Percentiles rank a stretch among this genome's conserved stretches.
Evolutionary conservation across 2,329 filamentous ascomycete genomes (phyloP).

Genomic region (Clarireedia hainanense): DNA sequence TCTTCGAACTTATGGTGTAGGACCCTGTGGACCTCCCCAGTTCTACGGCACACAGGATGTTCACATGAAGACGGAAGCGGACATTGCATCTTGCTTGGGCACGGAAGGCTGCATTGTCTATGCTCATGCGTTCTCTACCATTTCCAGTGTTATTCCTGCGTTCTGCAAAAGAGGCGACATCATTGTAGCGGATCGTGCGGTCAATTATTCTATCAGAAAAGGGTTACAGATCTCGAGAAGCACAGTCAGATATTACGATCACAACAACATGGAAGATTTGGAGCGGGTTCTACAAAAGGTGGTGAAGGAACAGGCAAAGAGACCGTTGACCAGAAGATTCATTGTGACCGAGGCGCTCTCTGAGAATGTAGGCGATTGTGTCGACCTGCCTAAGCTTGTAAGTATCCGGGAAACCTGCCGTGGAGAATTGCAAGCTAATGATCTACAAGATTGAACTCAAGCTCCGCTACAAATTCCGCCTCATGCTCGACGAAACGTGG

Average conservation of each 20-base stretch:
- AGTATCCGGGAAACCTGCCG: conserved; percentile 25
- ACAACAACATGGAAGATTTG: conserved; percentile 92
- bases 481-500: conserved; percentile 96
- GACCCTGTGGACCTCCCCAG: conserved; percentile 90
- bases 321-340: conserved; percentile 83
- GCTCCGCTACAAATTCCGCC: conserved; percentile 92
- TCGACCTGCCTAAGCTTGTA: conserved; percentile 78
- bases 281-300: conserved; percentile 79
- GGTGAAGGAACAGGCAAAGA: conserved; percentile 74
- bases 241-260: conserved; percentile 87
- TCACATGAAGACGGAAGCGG: conserved; percentile 92
- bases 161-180: conserved; percentile 97
- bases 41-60: conserved; percentile 99
- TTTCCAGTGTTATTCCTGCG: conserved; percentile 91
- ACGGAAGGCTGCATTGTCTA: conserved; percentile 90
- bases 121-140: conserved; percentile 91
- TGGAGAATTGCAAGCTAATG: conserved; percentile 1
- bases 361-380: conserved; percentile 79
- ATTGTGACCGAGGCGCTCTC: conserved; percentile 95
- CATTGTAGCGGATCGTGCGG: conserved; percentile 88
- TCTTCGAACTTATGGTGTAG: conserved; percentile 89
- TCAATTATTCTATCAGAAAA: conserved; percentile 91
- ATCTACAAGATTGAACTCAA: conserved; percentile 70
- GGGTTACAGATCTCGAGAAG: conserved; percentile 89
- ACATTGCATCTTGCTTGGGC: conserved; percentile 85